phyloP scores from a whole-genome alignment of 2,329 filamentous ascomycete genomes.

The Stagonosporopsis vannaccii region DNA sequence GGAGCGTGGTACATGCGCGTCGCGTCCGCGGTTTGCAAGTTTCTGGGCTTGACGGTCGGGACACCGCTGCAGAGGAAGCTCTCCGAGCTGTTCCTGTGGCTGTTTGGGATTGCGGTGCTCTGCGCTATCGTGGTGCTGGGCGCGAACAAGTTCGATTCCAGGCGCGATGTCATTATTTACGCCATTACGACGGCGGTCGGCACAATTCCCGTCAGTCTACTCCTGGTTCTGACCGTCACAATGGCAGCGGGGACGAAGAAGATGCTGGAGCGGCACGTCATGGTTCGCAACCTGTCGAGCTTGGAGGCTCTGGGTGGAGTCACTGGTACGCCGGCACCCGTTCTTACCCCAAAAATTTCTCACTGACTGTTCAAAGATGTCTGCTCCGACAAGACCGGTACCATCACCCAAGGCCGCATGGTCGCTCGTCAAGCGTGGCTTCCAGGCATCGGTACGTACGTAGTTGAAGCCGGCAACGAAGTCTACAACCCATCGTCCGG shows the following conservation, averaged over 20 bases:
- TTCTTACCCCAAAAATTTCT: not conserved
- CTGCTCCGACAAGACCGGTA: conserved; percentile 44
- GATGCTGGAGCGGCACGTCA: conserved; percentile 45
- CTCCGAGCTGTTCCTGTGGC: conserved; percentile 36
- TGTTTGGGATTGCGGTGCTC: conserved; percentile 42
- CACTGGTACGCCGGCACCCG: conserved; percentile 29
- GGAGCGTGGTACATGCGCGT: conserved; percentile 26
- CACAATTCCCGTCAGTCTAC: conserved; percentile 45
- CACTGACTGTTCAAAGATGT: conserved; percentile 32
- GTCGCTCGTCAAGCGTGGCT: conserved; percentile 44
- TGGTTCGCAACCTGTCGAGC: conserved; percentile 46
- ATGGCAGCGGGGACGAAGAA: conserved; percentile 46
- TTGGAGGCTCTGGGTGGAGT: conserved; percentile 47
- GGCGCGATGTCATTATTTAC: conserved; percentile 47
- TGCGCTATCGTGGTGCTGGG: conserved; percentile 46
- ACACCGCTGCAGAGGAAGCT: conserved; percentile 47
- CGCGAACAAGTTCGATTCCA: conserved; percentile 46
- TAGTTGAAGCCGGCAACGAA: conserved; percentile 35
- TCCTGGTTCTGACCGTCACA: conserved; percentile 47
- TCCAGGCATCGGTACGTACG: conserved; percentile 40
- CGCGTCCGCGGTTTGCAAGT: conserved; percentile 40
- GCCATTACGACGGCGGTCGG: conserved; percentile 44
- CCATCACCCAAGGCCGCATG: conserved; percentile 46
- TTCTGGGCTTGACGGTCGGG: conserved; percentile 49
- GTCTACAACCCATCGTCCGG: conserved; percentile 8